Percentiles rank a stretch among this genome's conserved stretches.
These are phyloP conservation scores for Solanum hybrid DNA, from an alignment of 305 asterid species.

Conservation along the genomic window DNA sequence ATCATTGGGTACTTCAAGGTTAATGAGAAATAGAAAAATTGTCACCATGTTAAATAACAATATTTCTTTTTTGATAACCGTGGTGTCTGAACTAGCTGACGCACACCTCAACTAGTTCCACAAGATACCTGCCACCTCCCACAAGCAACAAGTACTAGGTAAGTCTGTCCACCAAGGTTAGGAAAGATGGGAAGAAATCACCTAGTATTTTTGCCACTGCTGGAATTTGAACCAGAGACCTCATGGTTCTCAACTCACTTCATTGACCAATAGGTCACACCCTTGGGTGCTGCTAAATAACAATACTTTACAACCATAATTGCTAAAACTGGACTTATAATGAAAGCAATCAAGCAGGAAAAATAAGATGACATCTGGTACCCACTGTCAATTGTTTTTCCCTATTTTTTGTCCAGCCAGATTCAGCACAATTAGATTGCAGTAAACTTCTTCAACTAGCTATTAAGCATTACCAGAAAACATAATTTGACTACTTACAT, in stretches of 20 bases:
- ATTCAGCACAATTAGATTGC: neutral
- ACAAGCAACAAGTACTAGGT: neutral
- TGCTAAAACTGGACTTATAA: neutral
- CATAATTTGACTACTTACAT: constrained; percentile 33
- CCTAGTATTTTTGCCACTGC: neutral
- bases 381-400: neutral
- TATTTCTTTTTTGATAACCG: neutral
- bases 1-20: neutral
- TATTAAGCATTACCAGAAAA: neutral
- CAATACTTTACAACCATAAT: neutral
- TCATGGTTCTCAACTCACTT: neutral
- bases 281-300: neutral
- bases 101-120: neutral
- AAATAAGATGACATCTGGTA: neutral
- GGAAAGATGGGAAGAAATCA: neutral
- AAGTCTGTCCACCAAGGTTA: neutral
- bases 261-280: neutral
- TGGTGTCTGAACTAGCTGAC: neutral
- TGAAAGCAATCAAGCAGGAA: neutral
- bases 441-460: neutral
- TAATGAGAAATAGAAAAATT: neutral
- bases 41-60: neutral
- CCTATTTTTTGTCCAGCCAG: neutral
- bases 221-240: neutral
- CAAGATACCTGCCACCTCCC: neutral